Percentiles rank a stretch among this genome's conserved stretches.
phyloP scores from a whole-genome alignment of 2,329 filamentous ascomycete species.

The Pseudonectria buxi region DNA sequence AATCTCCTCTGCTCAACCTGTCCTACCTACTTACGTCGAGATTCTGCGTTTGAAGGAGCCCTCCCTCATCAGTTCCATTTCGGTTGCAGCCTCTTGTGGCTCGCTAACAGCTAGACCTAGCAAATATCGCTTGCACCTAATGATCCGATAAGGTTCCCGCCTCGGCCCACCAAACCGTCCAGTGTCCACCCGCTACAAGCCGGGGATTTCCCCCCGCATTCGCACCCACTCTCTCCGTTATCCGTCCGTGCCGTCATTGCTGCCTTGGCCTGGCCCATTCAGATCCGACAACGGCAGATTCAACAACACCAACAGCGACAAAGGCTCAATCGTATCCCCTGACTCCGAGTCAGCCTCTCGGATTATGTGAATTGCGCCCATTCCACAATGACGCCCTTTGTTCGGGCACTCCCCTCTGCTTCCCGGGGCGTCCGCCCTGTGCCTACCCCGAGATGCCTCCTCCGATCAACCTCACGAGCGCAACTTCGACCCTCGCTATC shows the following conservation, averaged over 20 bases:
- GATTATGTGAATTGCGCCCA: slow-evolving; percentile 18
- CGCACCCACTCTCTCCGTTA: background rate
- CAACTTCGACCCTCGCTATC: too few species aligned
- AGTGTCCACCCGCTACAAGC: slow-evolving; percentile 12
- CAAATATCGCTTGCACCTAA: background rate
- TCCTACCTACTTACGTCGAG: too few species aligned
- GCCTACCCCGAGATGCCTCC: slow-evolving; percentile 3
- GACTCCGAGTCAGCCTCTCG: slow-evolving; percentile 4
- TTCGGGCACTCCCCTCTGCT: slow-evolving; percentile 15
- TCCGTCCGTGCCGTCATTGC: slow-evolving; percentile 12
- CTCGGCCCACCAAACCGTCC: slow-evolving; percentile 6
- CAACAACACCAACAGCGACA: too few species aligned
- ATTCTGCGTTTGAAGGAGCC: too few species aligned
- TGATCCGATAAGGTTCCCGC: slow-evolving; percentile 9
- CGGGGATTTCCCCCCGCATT: slow-evolving; percentile 17
- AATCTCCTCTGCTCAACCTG: too few species aligned
- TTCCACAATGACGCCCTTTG: slow-evolving; percentile 18
- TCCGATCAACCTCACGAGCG: slow-evolving; percentile 2
- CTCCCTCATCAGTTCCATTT: too few species aligned
- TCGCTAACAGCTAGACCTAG: too few species aligned
- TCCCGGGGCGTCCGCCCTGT: slow-evolving; percentile 9
- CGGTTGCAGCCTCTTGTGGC: too few species aligned
- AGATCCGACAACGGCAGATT: slow-evolving; percentile 13
- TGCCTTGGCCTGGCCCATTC: slow-evolving; percentile 8
- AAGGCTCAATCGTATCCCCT: slow-evolving; percentile 7